phyloP scores from a whole-genome alignment of 2,329 filamentous ascomycete species.

The Parascedosporium putredinis region DNA sequence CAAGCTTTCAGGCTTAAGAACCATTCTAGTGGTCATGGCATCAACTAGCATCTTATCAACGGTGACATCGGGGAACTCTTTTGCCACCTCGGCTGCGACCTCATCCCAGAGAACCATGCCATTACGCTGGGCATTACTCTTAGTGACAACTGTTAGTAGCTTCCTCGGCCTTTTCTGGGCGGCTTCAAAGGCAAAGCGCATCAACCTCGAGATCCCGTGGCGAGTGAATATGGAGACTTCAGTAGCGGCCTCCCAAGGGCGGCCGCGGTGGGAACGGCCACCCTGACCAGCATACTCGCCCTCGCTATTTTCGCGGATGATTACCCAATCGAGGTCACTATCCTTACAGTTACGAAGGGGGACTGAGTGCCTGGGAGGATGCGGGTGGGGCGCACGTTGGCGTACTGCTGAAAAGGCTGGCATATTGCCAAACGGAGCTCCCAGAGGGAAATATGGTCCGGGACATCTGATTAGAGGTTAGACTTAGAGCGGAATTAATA shows the following conservation, averaged over 20 bases:
- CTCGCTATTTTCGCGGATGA: constrained; percentile 56
- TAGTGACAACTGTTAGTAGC: constrained; percentile 52
- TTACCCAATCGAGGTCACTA: constrained; percentile 54
- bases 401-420: constrained; percentile 54
- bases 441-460: constrained; percentile 58
- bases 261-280: constrained; percentile 47
- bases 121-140: constrained; percentile 55
- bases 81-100: constrained; percentile 41
- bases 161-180: constrained; percentile 46
- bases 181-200: constrained; percentile 53
- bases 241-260: constrained; percentile 50
- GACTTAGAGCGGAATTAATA: neutral
- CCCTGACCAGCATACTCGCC: constrained; percentile 58
- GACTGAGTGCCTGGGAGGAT: constrained; percentile 50
- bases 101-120: constrained; percentile 62
- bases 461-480: constrained; percentile 33
- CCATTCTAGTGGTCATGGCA: constrained; percentile 56
- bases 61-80: constrained; percentile 49
- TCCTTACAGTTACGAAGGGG: constrained; percentile 40
- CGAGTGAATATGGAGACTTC: constrained; percentile 29
- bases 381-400: constrained; percentile 53
- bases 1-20: constrained; percentile 45
- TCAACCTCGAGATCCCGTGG: constrained; percentile 45
- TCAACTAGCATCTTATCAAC: constrained; percentile 58
- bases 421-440: constrained; percentile 53